These are phyloP conservation scores for Diaporthe destruens DNA, from an alignment of 2,329 filamentous ascomycete genomes.

Conservation along the genomic window DNA sequence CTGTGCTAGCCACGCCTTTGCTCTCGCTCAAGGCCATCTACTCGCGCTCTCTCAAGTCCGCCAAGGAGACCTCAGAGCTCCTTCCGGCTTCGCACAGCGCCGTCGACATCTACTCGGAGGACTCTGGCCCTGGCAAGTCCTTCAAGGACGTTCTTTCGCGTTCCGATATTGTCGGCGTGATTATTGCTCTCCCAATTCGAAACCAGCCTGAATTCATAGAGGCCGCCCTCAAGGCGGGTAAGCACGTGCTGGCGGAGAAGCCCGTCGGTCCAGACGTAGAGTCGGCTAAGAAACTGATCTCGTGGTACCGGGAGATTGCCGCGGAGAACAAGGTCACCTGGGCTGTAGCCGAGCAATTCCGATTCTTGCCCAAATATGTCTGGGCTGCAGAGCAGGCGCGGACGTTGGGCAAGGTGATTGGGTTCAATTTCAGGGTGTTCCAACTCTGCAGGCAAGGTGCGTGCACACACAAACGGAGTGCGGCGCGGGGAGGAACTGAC, in stretches of 20 bases:
- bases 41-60: constrained; percentile 69
- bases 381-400: constrained; percentile 64
- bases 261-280: constrained; percentile 56
- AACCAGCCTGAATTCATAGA: constrained; percentile 69
- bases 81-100: constrained; percentile 48
- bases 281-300: constrained; percentile 52
- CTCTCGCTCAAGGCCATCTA: constrained; percentile 72
- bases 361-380: constrained; percentile 68
- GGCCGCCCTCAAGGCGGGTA: constrained; percentile 69
- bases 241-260: constrained; percentile 56
- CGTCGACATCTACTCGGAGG: constrained; percentile 67
- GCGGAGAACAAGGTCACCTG: constrained; percentile 55
- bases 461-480: not conserved
- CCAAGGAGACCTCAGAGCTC: constrained; percentile 52
- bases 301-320: constrained; percentile 53
- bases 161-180: constrained; percentile 64
- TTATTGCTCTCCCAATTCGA: constrained; percentile 70
- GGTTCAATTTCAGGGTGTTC: constrained; percentile 57
- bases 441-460: constrained; percentile 52
- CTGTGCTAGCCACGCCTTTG: constrained; percentile 41
- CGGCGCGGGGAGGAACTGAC: not conserved
- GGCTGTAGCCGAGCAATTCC: constrained; percentile 77
- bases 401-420: constrained; percentile 64
- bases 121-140: constrained; percentile 58
- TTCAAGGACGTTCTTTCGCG: constrained; percentile 63